These are phyloP conservation scores for Plasmodium malariae DNA, from an alignment of 169 alveolate species.

Conservation along the genomic window DNA sequence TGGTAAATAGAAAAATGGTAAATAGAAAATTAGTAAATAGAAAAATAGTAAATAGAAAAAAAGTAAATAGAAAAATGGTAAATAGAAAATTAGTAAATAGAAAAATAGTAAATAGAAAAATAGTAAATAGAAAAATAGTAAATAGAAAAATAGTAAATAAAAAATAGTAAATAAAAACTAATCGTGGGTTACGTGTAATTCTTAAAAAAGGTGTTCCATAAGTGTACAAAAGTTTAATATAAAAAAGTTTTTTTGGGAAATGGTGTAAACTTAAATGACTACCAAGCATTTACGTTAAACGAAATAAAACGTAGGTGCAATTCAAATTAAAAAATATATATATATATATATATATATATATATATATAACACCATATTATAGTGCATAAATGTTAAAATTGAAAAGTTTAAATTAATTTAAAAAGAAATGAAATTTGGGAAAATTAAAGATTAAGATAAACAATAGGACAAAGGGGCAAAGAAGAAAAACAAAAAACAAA, in stretches of 20 bases:
- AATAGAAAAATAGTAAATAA: too few species aligned
- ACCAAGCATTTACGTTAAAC: background rate
- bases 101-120: too few species aligned
- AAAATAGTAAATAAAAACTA: background rate
- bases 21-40: background rate
- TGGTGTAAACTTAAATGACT: constrained; percentile 18
- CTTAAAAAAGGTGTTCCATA: background rate
- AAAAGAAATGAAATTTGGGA: background rate
- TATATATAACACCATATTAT: constrained; percentile 19
- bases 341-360: too few species aligned
- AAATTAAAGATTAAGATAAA: constrained; percentile 26
- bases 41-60: background rate
- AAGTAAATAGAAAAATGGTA: background rate
- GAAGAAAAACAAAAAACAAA: constrained; percentile 10
- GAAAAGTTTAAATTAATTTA: constrained; percentile 12
- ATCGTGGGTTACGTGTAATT: background rate
- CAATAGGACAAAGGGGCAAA: background rate
- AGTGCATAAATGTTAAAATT: constrained; percentile 52
- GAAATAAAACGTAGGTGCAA: constrained; percentile 39
- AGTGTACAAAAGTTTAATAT: background rate
- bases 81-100: background rate
- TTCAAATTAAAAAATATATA: constrained; percentile 20
- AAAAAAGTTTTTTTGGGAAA: too few species aligned
- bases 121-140: too few species aligned
- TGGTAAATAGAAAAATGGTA: too few species aligned